Evolutionary conservation across 192 early-diverging fungal genomes (phyloP).

Genomic region (Obelidium mucronatum): DNA sequence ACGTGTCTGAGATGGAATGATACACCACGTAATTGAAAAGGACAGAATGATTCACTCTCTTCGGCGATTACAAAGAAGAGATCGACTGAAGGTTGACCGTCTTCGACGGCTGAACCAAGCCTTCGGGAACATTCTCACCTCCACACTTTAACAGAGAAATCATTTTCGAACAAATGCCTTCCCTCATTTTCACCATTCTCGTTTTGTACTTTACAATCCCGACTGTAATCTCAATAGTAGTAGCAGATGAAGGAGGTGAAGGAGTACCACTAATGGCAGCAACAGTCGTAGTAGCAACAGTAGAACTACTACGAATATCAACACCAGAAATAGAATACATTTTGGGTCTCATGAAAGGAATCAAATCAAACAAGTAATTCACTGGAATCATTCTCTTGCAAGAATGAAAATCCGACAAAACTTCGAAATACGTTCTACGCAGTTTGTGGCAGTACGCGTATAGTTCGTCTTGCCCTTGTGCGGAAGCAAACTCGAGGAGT

Average conservation of each 20-base stretch:
- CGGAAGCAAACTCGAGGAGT: conserved; percentile 78
- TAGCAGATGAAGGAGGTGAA: conserved; percentile 16
- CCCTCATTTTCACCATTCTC: conserved; percentile 70
- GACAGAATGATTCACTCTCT: too few relatives aligned
- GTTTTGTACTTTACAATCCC: conserved; percentile 91
- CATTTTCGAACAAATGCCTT: conserved; percentile 88
- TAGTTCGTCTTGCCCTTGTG: conserved; percentile 89
- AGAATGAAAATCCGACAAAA: conserved; percentile 83
- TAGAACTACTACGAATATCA: too few relatives aligned
- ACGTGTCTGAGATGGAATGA: too few relatives aligned
- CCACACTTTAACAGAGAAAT: conserved; percentile 50
- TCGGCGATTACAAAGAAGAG: too few relatives aligned
- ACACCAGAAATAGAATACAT: conserved; percentile 87
- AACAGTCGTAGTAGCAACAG: too few relatives aligned
- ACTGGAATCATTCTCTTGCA: conserved; percentile 65
- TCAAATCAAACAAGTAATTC: conserved; percentile 83
- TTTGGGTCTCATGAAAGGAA: conserved; percentile 80
- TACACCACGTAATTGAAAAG: too few relatives aligned
- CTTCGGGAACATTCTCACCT: conserved; percentile 5
- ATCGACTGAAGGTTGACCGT: too few relatives aligned
- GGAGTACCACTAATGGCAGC: too few relatives aligned
- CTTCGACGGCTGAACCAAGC: too few relatives aligned
- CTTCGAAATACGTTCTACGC: conserved; percentile 82
- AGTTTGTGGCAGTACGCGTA: conserved; percentile 85
- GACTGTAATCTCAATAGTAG: conserved; percentile 75